A percentile compares a stretch with the other conserved stretches of the same genome.
Evolutionary conservation across 495 filamentous ascomycete genomes (phyloP).

Genomic region (Xanthoparmelia taractica): DNA sequence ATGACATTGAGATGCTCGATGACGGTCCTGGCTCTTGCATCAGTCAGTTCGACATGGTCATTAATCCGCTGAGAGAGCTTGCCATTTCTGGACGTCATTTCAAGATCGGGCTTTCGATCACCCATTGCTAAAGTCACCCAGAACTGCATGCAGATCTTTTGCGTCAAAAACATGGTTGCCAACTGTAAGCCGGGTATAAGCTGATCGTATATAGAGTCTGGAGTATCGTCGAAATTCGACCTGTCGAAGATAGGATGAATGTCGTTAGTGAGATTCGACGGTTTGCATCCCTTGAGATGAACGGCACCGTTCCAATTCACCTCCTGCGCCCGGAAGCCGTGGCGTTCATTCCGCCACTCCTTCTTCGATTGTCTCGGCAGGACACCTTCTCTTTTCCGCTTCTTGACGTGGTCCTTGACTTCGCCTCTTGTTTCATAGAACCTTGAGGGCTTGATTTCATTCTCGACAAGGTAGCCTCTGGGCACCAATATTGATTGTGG

Average conservation of each 20-base stretch:
- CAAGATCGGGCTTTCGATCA: constrained; percentile 17
- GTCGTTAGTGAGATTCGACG: constrained; percentile 25
- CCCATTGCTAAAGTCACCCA: constrained; percentile 27
- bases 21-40: constrained; percentile 17
- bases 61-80: constrained; percentile 22
- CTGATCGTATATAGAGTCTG: constrained; percentile 26
- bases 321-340: constrained; percentile 25
- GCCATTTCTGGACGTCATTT: constrained; percentile 21
- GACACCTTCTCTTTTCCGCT: constrained; percentile 22
- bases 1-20: constrained; percentile 19
- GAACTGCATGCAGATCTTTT: constrained; percentile 26
- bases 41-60: constrained; percentile 21
- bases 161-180: constrained; percentile 25
- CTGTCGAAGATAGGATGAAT: constrained; percentile 25
- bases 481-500: constrained; percentile 18
- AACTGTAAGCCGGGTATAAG: constrained; percentile 23
- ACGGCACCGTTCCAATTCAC: constrained; percentile 28
- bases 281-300: constrained; percentile 27
- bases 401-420: constrained; percentile 18
- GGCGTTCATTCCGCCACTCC: constrained; percentile 3
- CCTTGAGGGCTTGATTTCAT: constrained; percentile 11
- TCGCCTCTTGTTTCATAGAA: constrained; percentile 20
- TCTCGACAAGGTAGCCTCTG: constrained; percentile 20
- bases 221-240: constrained; percentile 23
- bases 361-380: constrained; percentile 8